Evolutionary conservation across 352 stramenopile genomes (phyloP).

Genomic region (Phytophthora cryptogea): DNA sequence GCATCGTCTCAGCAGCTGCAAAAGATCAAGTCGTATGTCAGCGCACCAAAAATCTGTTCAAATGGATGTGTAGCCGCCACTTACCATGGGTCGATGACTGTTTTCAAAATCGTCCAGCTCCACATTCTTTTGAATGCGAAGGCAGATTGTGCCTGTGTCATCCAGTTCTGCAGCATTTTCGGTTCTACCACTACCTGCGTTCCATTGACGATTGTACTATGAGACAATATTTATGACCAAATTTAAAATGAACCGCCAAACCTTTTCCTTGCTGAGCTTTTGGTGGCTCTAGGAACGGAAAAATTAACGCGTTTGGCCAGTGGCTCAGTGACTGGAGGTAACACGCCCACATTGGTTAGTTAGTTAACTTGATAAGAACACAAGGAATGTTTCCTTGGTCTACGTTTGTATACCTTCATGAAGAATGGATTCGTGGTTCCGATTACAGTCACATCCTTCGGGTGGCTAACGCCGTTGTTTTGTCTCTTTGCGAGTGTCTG

Average conservation of each 20-base stretch:
- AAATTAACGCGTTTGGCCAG: slow-evolving; percentile 83
- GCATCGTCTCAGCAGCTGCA: slow-evolving; percentile 64
- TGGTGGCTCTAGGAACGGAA: slow-evolving; percentile 66
- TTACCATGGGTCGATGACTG: slow-evolving; percentile 46
- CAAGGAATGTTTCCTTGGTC: not conserved
- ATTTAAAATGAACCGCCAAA: slow-evolving; percentile 1
- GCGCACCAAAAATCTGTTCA: slow-evolving; percentile 7
- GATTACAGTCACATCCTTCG: slow-evolving; percentile 62
- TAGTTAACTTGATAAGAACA: not conserved
- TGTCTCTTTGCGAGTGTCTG: slow-evolving; percentile 62
- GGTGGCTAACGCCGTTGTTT: slow-evolving; percentile 50
- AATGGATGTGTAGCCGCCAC: not conserved
- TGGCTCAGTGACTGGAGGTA: slow-evolving; percentile 62
- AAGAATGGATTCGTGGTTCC: slow-evolving; percentile 90
- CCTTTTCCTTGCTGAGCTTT: slow-evolving; percentile 21
- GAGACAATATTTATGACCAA: slow-evolving; percentile 1
- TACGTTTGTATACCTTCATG: slow-evolving; percentile 58
- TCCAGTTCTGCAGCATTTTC: slow-evolving; percentile 30
- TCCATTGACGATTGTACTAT: not conserved
- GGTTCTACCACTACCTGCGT: slow-evolving; percentile 7
- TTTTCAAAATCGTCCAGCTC: slow-evolving; percentile 45
- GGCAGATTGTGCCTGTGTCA: slow-evolving; percentile 41
- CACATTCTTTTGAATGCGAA: slow-evolving; percentile 64
- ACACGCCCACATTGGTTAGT: not conserved
- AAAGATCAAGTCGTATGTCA: not conserved